Evolutionary conservation across 169 alveolate genomes (phyloP).

Genomic region (Eimeria falciformis): DNA sequence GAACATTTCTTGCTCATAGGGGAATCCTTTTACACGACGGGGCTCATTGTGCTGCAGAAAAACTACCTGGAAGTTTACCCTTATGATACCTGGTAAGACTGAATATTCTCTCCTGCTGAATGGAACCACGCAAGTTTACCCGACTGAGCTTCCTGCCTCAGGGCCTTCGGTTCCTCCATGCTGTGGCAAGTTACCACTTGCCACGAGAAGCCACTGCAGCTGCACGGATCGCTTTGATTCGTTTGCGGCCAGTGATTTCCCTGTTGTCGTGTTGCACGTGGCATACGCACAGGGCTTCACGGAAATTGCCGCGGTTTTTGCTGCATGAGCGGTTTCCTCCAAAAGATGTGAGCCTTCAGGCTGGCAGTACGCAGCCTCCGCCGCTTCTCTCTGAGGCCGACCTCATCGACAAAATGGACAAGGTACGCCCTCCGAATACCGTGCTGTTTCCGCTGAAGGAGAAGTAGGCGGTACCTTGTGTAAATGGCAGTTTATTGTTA

Average conservation of each 20-base stretch:
- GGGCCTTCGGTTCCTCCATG: not conserved
- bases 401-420: constrained; percentile 96
- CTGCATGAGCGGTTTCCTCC: constrained; percentile 66
- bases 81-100: constrained; percentile 73
- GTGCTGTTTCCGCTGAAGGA: too few species aligned
- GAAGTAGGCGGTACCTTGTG: not conserved
- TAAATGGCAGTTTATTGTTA: constrained; percentile 31
- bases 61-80: constrained; percentile 89
- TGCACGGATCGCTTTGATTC: not conserved
- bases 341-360: constrained; percentile 75
- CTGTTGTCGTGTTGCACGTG: not conserved
- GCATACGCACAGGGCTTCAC: constrained; percentile 39
- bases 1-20: too few species aligned
- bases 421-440: constrained; percentile 69
- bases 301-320: constrained; percentile 68
- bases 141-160: too few species aligned
- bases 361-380: constrained; percentile 95
- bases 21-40: constrained; percentile 90
- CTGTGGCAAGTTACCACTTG: too few species aligned
- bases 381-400: constrained; percentile 95
- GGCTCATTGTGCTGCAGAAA: constrained; percentile 88
- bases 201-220: not conserved
- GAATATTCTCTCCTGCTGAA: not conserved
- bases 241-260: not conserved
- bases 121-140: not conserved